A percentile compares a stretch with the other conserved stretches of the same genome.
Evolutionary conservation across 2,329 filamentous ascomycete species (phyloP).

Genomic region (Chalaropsis ovoidea): DNA sequence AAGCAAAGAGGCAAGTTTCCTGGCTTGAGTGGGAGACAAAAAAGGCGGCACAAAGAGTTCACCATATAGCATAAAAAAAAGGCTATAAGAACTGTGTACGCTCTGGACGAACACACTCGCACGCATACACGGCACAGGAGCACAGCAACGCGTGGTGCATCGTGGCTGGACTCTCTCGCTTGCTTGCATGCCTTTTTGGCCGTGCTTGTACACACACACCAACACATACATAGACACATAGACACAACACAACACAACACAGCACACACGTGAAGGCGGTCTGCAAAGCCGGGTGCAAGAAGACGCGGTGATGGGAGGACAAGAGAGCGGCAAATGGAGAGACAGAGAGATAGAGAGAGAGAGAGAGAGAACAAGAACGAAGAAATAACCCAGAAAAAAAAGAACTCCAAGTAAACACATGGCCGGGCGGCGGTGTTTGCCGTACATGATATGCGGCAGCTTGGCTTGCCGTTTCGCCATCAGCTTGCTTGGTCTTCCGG

Average conservation of each 20-base stretch:
- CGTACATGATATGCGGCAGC: not conserved
- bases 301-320: conserved; percentile 4
- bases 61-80: too few species aligned
- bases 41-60: too few species aligned
- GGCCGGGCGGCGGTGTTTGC: not conserved
- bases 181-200: conserved; percentile 9
- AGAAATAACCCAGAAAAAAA: not conserved
- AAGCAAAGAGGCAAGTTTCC: not conserved
- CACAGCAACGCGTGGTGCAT: conserved; percentile 7
- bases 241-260: too few species aligned
- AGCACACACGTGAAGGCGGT: conserved; percentile 1
- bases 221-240: too few species aligned
- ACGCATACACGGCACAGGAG: conserved; percentile 6
- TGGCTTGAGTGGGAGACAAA: too few species aligned
- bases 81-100: too few species aligned
- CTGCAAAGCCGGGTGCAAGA: conserved; percentile 1
- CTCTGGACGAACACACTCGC: not conserved
- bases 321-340: not conserved
- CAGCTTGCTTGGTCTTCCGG: not conserved
- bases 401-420: not conserved
- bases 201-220: conserved; percentile 8
- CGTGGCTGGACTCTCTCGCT: conserved; percentile 13
- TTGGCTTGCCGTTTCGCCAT: not conserved
- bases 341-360: not conserved
- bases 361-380: not conserved